Evolutionary conservation across 73 alveolate genomes (phyloP).

Genomic region (Tetrahymena thermophila): DNA sequence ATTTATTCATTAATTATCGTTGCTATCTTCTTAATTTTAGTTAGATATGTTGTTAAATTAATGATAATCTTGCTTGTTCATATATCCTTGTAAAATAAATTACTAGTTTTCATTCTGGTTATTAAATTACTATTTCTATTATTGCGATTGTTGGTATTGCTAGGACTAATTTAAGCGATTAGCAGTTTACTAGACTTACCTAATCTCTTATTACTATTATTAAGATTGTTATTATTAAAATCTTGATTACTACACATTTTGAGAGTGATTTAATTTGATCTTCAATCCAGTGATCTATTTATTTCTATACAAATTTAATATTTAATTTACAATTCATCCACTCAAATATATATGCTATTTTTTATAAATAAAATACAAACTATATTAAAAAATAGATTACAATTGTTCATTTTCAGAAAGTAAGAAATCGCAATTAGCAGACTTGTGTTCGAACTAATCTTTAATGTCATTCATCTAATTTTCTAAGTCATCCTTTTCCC

Average conservation of each 20-base stretch:
- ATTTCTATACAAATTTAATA: background rate
- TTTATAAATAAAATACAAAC: background rate
- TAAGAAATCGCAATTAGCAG: background rate
- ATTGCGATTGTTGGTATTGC: background rate
- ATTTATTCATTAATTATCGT: background rate
- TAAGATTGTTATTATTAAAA: background rate
- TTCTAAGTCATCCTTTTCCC: background rate
- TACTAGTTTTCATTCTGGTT: background rate
- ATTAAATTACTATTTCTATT: background rate
- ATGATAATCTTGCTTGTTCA: background rate
- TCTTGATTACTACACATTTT: background rate
- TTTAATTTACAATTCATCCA: background rate
- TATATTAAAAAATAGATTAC: background rate
- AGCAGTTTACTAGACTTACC: background rate
- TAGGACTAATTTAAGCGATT: background rate
- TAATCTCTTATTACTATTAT: background rate
- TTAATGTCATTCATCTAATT: background rate
- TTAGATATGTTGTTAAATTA: background rate
- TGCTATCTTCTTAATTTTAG: background rate
- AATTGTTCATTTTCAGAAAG: background rate
- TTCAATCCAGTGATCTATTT: background rate
- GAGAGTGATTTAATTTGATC: background rate
- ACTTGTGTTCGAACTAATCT: background rate
- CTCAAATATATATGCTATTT: no score
- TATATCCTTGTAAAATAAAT: no score